These are phyloP conservation scores for Cylindrotheca fusiformis DNA, from an alignment of 108 stramenopile genomes.

Conservation along the genomic window DNA sequence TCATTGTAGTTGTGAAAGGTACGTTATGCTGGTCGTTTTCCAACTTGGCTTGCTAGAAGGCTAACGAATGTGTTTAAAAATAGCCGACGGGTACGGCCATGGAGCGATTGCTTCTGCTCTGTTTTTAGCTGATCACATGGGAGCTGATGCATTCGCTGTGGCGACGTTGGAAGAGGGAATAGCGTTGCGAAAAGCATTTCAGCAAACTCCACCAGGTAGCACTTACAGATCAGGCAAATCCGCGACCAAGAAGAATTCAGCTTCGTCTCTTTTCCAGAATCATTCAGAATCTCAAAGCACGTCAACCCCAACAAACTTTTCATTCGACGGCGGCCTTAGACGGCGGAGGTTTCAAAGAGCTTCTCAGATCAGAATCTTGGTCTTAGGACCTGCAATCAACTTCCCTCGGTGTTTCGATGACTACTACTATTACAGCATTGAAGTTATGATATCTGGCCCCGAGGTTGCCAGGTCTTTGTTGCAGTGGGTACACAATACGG, in stretches of 20 bases:
- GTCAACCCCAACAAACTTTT: neutral
- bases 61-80: too few species aligned
- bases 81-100: constrained; percentile 85
- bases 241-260: neutral
- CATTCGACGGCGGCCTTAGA: neutral
- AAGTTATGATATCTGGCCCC: constrained; percentile 63
- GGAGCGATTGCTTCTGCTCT: constrained; percentile 58
- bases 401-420: constrained; percentile 62
- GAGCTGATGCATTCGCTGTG: constrained; percentile 68
- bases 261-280: neutral
- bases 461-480: constrained; percentile 51
- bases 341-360: constrained; percentile 11
- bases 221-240: neutral
- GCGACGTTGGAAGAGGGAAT: constrained; percentile 62
- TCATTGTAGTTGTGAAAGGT: constrained; percentile 73
- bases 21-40: too few species aligned
- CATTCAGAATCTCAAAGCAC: neutral
- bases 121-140: constrained; percentile 52
- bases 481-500: constrained; percentile 47
- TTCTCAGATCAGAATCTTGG: constrained; percentile 48
- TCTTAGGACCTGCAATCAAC: constrained; percentile 61
- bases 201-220: constrained; percentile 19
- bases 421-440: constrained; percentile 61
- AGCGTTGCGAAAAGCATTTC: constrained; percentile 44
- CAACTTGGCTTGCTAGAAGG: too few species aligned